Evolutionary conservation across 2,329 filamentous ascomycete species (phyloP).

Genomic region (Fusarium palustre): DNA sequence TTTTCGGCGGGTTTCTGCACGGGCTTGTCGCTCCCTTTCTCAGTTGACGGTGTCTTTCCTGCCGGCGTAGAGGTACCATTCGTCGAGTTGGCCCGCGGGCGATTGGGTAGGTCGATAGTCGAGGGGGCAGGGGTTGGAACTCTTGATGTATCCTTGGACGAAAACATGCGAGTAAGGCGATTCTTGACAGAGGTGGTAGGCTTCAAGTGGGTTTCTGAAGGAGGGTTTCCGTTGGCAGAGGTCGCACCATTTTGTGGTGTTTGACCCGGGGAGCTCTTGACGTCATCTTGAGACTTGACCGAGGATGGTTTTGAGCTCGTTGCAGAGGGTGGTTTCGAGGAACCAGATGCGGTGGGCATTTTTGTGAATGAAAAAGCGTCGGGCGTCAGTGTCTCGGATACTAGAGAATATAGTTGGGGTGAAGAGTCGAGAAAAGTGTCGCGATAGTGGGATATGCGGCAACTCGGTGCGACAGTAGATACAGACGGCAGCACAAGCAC

Average conservation of each 20-base stretch:
- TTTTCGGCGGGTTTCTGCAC: constrained; percentile 46
- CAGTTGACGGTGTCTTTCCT: constrained; percentile 59
- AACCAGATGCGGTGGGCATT: constrained; percentile 51
- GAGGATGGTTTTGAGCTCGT: constrained; percentile 63
- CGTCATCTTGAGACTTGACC: constrained; percentile 60
- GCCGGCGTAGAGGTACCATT: constrained; percentile 53
- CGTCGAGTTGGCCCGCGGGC: constrained; percentile 53
- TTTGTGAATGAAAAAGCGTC: constrained; percentile 32
- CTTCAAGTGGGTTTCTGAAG: constrained; percentile 40
- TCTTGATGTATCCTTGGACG: constrained; percentile 63
- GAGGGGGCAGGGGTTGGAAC: constrained; percentile 51
- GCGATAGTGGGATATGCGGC: constrained; percentile 27
- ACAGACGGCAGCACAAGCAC: constrained; percentile 26
- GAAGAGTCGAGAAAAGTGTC: constrained; percentile 13
- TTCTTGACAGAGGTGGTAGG: constrained; percentile 68
- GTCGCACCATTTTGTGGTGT: constrained; percentile 55
- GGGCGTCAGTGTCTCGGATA: constrained; percentile 25
- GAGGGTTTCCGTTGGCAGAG: constrained; percentile 44
- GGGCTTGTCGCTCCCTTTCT: constrained; percentile 50
- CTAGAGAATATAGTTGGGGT: constrained; percentile 9
- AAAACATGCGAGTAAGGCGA: constrained; percentile 74
- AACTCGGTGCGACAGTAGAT: constrained; percentile 33
- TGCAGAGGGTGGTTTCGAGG: constrained; percentile 56
- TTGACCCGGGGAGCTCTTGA: constrained; percentile 56
- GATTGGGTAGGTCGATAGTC: constrained; percentile 50